Evolutionary conservation across 768 basidiomycete genomes (phyloP).

Genomic region (Suillus paluster): DNA sequence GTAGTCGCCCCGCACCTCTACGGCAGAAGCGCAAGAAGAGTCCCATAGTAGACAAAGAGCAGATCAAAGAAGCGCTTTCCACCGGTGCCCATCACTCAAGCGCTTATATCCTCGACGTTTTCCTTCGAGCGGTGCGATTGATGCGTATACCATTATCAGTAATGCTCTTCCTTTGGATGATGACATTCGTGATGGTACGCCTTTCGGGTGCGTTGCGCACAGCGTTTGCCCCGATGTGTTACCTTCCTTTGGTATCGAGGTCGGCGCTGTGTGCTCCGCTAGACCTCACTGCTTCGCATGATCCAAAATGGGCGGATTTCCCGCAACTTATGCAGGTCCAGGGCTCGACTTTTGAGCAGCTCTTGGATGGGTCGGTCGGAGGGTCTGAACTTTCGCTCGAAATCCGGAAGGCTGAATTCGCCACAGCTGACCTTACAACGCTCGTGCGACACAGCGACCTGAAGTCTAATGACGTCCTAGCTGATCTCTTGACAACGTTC

Average conservation of each 20-base stretch:
- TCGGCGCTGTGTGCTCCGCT: constrained; percentile 45
- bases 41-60: constrained; percentile 31
- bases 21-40: constrained; percentile 35
- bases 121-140: constrained; percentile 49
- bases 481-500: constrained; percentile 55
- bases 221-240: constrained; percentile 62
- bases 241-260: constrained; percentile 60
- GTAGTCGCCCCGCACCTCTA: constrained; percentile 15
- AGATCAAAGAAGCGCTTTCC: constrained; percentile 24
- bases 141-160: constrained; percentile 61
- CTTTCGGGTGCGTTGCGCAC: constrained; percentile 49
- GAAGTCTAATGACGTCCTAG: constrained; percentile 60
- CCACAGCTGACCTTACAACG: constrained; percentile 66
- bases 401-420: constrained; percentile 80
- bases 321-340: constrained; percentile 63
- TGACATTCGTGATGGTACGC: constrained; percentile 47
- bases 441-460: constrained; percentile 68
- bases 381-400: constrained; percentile 65
- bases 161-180: constrained; percentile 54
- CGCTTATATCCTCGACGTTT: constrained; percentile 52
- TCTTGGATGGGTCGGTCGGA: constrained; percentile 62
- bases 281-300: constrained; percentile 2
- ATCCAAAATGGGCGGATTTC: constrained; percentile 60
- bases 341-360: constrained; percentile 61
- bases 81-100: constrained; percentile 32